phyloP scores from a whole-genome alignment of 139 green algal species.

The Chlamydomonas applanata region DNA sequence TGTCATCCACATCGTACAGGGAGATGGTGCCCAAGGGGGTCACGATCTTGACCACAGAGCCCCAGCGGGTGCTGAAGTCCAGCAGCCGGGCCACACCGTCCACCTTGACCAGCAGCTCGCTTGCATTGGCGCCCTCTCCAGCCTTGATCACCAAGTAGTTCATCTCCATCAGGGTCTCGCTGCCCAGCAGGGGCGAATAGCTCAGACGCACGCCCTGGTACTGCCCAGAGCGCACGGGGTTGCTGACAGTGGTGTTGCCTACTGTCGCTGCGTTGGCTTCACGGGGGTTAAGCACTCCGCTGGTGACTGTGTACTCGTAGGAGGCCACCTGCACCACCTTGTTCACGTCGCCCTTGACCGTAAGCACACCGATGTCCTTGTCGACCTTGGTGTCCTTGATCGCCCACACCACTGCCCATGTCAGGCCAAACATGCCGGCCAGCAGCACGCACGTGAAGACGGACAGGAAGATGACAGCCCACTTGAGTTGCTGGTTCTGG shows the following conservation, averaged over 20 bases:
- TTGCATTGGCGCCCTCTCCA: too few relatives aligned
- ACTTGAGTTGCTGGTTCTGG: not conserved
- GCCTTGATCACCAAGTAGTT: conserved; percentile 8
- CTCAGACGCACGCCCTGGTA: not conserved
- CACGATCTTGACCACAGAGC: not conserved
- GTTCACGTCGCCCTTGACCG: too few relatives aligned
- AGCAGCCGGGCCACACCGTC: too few relatives aligned
- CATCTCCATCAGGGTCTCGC: conserved; percentile 1
- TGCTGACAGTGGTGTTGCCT: too few relatives aligned
- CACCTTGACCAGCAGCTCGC: conserved; percentile 4
- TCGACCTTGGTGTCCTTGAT: conserved; percentile 3
- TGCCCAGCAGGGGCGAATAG: not conserved
- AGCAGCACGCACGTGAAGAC: conserved; percentile 4
- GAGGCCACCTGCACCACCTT: too few relatives aligned
- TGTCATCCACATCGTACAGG: not conserved
- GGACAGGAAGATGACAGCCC: not conserved
- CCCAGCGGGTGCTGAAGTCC: not conserved
- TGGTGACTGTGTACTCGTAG: too few relatives aligned
- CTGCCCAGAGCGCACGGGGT: too few relatives aligned
- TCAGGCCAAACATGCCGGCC: conserved; percentile 10
- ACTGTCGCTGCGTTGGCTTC: too few relatives aligned
- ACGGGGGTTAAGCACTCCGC: too few relatives aligned
- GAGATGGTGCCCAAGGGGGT: conserved; percentile 9
- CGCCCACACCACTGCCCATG: not conserved
- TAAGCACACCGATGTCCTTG: not conserved